A percentile compares a stretch with the other conserved stretches of the same genome.
These are phyloP conservation scores for Smallanthus sonchifolius DNA, from an alignment of 129 eudicot genomes.

Conservation along the genomic window DNA sequence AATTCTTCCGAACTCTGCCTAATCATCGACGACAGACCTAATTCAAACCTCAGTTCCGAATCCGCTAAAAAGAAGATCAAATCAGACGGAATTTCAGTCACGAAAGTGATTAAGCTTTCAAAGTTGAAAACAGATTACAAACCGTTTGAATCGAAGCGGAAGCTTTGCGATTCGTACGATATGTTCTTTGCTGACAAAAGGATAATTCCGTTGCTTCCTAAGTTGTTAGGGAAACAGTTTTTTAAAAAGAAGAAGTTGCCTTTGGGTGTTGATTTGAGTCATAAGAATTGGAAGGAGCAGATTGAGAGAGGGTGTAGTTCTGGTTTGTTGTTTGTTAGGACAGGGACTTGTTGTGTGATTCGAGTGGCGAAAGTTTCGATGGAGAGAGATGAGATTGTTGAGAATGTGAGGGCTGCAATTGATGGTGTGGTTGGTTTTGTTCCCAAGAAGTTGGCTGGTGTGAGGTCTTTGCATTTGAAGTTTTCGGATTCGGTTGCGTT, in stretches of 20 bases:
- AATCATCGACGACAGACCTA: conserved; percentile 69
- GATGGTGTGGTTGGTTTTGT: conserved; percentile 48
- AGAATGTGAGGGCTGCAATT: conserved; percentile 57
- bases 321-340: conserved; percentile 48
- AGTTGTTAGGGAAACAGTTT: conserved; percentile 57
- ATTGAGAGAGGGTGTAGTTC: conserved; percentile 51
- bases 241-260: conserved; percentile 81
- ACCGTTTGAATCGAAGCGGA: conserved; percentile 61
- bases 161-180: conserved; percentile 72
- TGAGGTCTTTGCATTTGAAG: conserved; percentile 82
- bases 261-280: conserved; percentile 53
- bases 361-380: conserved; percentile 54
- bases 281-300: conserved; percentile 68
- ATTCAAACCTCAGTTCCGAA: conserved; percentile 42
- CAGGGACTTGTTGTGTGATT: conserved; percentile 80
- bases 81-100: conserved; percentile 36
- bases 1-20: conserved; percentile 48
- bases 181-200: conserved; percentile 79
- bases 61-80: conserved; percentile 51
- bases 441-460: conserved; percentile 55
- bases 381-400: conserved; percentile 62
- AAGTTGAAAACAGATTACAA: conserved; percentile 70
- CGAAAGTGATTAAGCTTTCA: conserved; percentile 56
- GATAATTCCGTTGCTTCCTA: conserved; percentile 60
- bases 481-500: conserved; percentile 68